Base-by-base conservation (phyloP, 352 stramenopile genomes). In the Lagenidium giganteum region DNA sequence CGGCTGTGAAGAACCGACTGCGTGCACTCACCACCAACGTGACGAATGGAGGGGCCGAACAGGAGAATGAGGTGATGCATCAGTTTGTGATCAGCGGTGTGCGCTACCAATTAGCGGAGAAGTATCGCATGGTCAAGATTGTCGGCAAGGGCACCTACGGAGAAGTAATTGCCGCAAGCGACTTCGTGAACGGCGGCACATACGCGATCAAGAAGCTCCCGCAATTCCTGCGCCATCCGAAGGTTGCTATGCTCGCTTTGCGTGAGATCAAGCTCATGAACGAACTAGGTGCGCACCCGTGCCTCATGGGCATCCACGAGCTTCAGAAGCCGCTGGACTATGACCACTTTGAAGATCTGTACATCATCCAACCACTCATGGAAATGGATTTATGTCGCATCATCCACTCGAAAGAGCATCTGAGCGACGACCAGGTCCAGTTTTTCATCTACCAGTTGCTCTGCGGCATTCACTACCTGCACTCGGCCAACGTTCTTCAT, bases 311-410 rank as follows among this genome's bases (percentile, higher is more conserved):
- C 17, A 79, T 88, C 38, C 78, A 91, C 51, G 82, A 94, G 36
- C 57, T 94, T n/a, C 79, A 94, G 49, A 63, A 67, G 17, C 82
- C 82, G 26, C 53, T 91, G 12, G 70, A 87, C 38, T 92, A 88
- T 47, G 82, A 89, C 24, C 73, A 87, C 41, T 98, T 98, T 57
- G 79, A 97, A 54, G 95, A 99, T 64, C 64, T 99, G 18, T 98
- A 98, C 64, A 97, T 98, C 53, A 96, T 98, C 33, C 80, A 95
- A 54, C 87, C 97, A 30, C 83, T 98, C 32, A 98, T 99, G 95
- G 95, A 98, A 59, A 99, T 93, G 25, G 96, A 99, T 57, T 55
- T 99, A 43, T 88, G 80, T 44, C 78, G 82, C 18, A 70, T 94
- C 27, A 93, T 94, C 37, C 80, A 94, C 57, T 93, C 78, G 42